A percentile compares a stretch with the other conserved stretches of the same genome.
Evolutionary conservation across 1,284 basidiomycete species (phyloP).

Genomic region (Cryptococcus amylolentus): DNA sequence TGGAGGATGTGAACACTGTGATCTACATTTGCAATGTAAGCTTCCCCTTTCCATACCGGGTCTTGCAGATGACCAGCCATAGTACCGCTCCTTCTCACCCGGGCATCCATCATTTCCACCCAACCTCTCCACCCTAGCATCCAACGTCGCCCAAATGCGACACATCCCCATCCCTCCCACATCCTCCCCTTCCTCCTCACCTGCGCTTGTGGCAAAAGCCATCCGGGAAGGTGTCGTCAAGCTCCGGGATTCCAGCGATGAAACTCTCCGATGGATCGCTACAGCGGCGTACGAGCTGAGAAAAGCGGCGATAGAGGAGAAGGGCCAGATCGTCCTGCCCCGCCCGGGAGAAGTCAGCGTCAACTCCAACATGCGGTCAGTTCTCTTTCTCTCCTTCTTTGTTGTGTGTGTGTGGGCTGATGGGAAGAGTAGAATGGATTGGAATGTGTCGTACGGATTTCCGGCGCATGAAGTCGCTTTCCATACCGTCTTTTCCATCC

Average conservation of each 20-base stretch:
- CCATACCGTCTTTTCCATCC: slow-evolving; percentile 20
- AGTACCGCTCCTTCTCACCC: slow-evolving; percentile 27
- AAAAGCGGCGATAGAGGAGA: slow-evolving; percentile 7
- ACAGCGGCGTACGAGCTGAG: slow-evolving; percentile 4
- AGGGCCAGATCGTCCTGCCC: slow-evolving; percentile 18
- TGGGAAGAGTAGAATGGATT: slow-evolving; percentile 12
- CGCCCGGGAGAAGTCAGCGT: slow-evolving; percentile 18
- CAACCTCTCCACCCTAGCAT: slow-evolving; percentile 19
- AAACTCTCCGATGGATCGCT: slow-evolving; percentile 8
- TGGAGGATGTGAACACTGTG: slow-evolving; percentile 10
- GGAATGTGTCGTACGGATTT: slow-evolving; percentile 27
- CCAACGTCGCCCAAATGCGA: slow-evolving; percentile 33
- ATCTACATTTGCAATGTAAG: slow-evolving; percentile 29
- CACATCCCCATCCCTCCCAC: slow-evolving; percentile 10
- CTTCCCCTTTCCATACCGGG: neutral
- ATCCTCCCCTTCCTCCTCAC: neutral
- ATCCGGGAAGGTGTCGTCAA: slow-evolving; percentile 2
- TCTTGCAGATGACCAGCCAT: neutral
- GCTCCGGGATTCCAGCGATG: neutral
- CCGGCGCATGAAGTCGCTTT: slow-evolving; percentile 11
- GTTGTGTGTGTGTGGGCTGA: neutral
- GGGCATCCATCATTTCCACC: slow-evolving; percentile 22
- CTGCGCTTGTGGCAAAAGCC: neutral
- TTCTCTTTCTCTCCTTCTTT: neutral
- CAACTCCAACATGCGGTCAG: slow-evolving; percentile 29